Evolutionary conservation across 2,329 filamentous ascomycete species (phyloP), one percentile per base, ranked within the genome.

Genomic region (Lachnellula occidentalis): DNA sequence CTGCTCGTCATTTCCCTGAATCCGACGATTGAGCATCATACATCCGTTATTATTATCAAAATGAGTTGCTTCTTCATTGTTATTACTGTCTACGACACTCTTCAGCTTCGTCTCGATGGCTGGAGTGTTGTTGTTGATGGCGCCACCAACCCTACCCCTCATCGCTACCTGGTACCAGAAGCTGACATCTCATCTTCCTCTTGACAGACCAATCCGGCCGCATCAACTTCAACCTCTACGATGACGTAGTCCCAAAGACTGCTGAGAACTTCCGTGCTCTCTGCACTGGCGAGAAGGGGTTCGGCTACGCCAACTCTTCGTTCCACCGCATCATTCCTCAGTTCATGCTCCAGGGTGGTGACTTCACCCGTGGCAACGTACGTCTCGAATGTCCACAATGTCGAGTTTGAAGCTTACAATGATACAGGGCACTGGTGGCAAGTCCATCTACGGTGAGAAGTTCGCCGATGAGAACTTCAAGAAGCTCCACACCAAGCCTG

Each of bases 311-410:
- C 73, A 84, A 83, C 71, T 94, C 89, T 66, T 80, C 81, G 64
- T 95, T 95, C 86, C 90, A 96, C 83, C 90, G 91, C 68, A 86
- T 96, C 75, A 95, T 95, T 75, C 88, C 88, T 66, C 74, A 90
- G 55, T 95, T 95, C 82, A 95, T 95, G 91, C 86, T 95, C 67
- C 91, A 95, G 82, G 91, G 90, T 73, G 90, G 90, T 82, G 90
- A 95, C 82, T 95, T 95, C 80, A 95, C 90, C 76, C 88, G 88
- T 71, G 84, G 85, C 71, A 94, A 95, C 76, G 91, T 95, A 80
- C 74, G 88, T 62, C 19, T 43, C 31, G 39, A 53, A 42, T 37
- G 11, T 17, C 48, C 47, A 58, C 31, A 31, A 31, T 15, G 6
- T 52, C 37, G 45, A 34, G 47, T 43, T n/a, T 83, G 49, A 92